Evolutionary conservation across 1,284 basidiomycete genomes (phyloP), one percentile per base, ranked within the genome.

Genomic region (Gymnopus androsaceus): DNA sequence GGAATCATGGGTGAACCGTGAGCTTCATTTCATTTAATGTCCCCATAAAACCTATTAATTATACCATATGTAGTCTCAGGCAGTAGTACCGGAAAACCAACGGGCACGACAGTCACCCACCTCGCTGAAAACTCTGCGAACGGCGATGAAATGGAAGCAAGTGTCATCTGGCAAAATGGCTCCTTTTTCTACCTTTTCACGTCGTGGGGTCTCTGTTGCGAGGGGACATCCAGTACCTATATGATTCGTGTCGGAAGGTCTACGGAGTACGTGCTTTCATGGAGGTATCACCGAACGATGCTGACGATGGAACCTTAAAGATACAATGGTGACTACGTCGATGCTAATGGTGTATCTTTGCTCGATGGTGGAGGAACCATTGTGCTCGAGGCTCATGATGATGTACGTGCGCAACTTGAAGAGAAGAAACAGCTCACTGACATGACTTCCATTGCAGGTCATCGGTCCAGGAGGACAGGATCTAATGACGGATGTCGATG

Each of bases 181-280:
- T 71, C 61, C 42, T 83, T 71, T 64, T 84, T 74, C 66, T 84
- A 84, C 61, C 72, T 85, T 27, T 85, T 84, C 68, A 75, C 76
- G 0, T 78, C 75, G 15, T 84, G 81, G 80, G 83, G 83, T 61
- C 70, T 68, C 1, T 84, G 83, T 67, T 85, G 83, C 68, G 45
- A 65, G 17, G 81, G 82, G 3, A 76, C 73, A 15, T 70, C 66
- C 8, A 80, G 79, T 64, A 84, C 81, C 1, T 84, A 84, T 63
- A 84, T 83, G 61, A 82, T 83, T 54, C 76, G 81, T 9, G 82
- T 84, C 23, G 78, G 79, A 12, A 74, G 82, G 28, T 75, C 80
- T 4, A 66, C 72, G 15, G 75, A 67, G 78, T 79, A 59, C 28
- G 66, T 60, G 48, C 19, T 50, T 3, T 61, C 15, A 37, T 47